Percentiles rank a stretch among this genome's conserved stretches.
These are phyloP conservation scores for Mycena galopus DNA, from an alignment of 768 basidiomycete species.

Conservation along the genomic window DNA sequence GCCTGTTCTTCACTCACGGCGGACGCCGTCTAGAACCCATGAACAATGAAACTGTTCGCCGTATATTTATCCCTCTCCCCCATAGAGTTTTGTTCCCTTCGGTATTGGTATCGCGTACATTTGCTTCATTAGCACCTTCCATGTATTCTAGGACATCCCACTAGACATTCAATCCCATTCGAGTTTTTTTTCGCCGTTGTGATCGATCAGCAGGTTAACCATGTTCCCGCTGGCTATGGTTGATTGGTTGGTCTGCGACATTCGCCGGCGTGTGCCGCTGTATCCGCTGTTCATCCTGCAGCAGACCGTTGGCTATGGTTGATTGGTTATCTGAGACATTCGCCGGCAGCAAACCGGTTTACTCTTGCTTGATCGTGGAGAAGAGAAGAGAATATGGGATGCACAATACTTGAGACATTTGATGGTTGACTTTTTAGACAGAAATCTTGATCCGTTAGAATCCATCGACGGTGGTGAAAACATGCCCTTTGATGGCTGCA, in stretches of 20 bases:
- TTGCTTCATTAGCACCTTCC: neutral
- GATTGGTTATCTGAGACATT: too few relatives aligned
- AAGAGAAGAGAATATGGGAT: neutral
- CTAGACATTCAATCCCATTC: constrained; percentile 21
- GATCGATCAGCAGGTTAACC: neutral
- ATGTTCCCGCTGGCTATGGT: neutral
- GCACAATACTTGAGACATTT: neutral
- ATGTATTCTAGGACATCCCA: constrained; percentile 22
- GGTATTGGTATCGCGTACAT: neutral
- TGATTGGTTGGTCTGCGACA: constrained; percentile 4
- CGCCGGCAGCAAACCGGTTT: neutral
- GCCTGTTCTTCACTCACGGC: neutral
- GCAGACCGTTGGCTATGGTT: too few relatives aligned
- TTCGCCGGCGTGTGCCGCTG: neutral
- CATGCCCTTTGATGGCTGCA: neutral
- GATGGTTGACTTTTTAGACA: neutral
- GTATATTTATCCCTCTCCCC: constrained; percentile 8
- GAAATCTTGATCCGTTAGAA: neutral
- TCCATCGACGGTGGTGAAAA: neutral
- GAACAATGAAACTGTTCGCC: constrained; percentile 1
- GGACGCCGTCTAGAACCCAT: neutral
- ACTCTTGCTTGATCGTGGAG: neutral
- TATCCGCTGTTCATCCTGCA: neutral
- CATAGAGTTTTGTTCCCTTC: constrained; percentile 19
- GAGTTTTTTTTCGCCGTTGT: neutral